These are phyloP conservation scores for Candida silvicultrix DNA, from an alignment of 805 yeast genomes.

Conservation along the genomic window DNA sequence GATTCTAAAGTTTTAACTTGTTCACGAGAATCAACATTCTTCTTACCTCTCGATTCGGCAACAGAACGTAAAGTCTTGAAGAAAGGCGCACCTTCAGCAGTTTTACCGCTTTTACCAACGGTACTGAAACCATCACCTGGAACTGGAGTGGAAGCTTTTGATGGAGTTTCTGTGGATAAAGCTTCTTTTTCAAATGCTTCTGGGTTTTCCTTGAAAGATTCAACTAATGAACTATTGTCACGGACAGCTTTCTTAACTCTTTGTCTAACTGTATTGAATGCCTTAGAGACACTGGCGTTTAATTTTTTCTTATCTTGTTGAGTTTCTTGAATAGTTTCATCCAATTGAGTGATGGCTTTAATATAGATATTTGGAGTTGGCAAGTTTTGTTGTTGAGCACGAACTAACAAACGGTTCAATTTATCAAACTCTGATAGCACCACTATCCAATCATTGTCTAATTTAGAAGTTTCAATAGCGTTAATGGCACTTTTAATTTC, in stretches of 20 bases:
- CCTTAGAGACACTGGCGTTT: conserved; percentile 77
- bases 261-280: conserved; percentile 83
- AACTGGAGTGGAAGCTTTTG: conserved; percentile 19
- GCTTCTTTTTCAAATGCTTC: conserved; percentile 62
- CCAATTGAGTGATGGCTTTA: conserved; percentile 63
- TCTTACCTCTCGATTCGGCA: conserved; percentile 91
- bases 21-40: conserved; percentile 78
- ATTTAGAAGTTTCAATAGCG: conserved; percentile 61
- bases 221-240: conserved; percentile 58
- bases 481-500: conserved; percentile 69
- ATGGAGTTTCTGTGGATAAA: conserved; percentile 4
- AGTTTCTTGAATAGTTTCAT: conserved; percentile 53
- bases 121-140: conserved; percentile 26
- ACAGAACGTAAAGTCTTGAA: conserved; percentile 70
- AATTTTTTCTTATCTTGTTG: conserved; percentile 58
- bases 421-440: conserved; percentile 75
- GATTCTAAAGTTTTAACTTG: conserved; percentile 70
- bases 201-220: conserved; percentile 59
- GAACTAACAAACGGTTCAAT: conserved; percentile 57
- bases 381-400: conserved; percentile 70
- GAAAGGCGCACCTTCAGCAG: conserved; percentile 30
- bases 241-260: conserved; percentile 75
- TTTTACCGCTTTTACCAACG: conserved; percentile 26
- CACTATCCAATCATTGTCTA: conserved; percentile 72
- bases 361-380: conserved; percentile 69